Percentiles rank a stretch among this genome's conserved stretches.
Conservation (phyloP, 2,329 filamentous ascomycete genomes). For the Orbilia ellipsospora region DNA sequence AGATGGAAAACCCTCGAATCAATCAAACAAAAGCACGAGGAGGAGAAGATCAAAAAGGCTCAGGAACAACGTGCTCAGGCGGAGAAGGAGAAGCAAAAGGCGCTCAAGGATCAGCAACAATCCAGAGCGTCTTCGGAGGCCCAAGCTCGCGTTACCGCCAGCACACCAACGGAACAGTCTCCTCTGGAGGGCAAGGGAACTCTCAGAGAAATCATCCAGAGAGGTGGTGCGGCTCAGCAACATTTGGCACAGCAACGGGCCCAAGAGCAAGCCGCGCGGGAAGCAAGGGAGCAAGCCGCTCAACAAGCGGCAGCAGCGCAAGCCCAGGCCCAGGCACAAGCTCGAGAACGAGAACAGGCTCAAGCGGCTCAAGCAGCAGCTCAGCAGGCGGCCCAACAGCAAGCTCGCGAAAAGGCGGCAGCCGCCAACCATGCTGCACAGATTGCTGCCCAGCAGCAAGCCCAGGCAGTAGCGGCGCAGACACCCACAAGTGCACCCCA, state of each 20-base stretch:
- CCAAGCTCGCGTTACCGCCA: constrained; percentile 65
- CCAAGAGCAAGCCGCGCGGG: constrained; percentile 65
- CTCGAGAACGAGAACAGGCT: constrained; percentile 25
- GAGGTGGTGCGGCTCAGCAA: constrained; percentile 60
- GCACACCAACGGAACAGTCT: constrained; percentile 61
- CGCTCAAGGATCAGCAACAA: constrained; percentile 52
- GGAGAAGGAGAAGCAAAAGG: constrained; percentile 58
- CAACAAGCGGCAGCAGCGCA: constrained; percentile 61
- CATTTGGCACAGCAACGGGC: constrained; percentile 65
- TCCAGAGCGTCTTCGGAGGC: constrained; percentile 34
- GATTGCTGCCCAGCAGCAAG: constrained; percentile 27
- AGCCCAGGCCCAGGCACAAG: constrained; percentile 50
- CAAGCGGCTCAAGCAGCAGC: constrained; percentile 12
- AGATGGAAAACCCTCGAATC: constrained; percentile 90
- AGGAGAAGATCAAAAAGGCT: constrained; percentile 71
- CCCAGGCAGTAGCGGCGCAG: constrained; percentile 29
- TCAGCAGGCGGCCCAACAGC: constrained; percentile 34
- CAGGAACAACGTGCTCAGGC: constrained; percentile 65
- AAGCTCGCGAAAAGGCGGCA: constrained; percentile 40
- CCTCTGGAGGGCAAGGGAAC: constrained; percentile 66
- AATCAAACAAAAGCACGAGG: constrained; percentile 80
- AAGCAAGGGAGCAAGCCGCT: constrained; percentile 66
- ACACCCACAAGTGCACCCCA: constrained; percentile 51
- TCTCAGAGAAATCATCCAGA: constrained; percentile 57
- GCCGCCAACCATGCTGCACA: constrained; percentile 31